These are phyloP conservation scores for Coemansia sp. DNA, from an alignment of 192 early-diverging fungal species.

Conservation along the genomic window DNA sequence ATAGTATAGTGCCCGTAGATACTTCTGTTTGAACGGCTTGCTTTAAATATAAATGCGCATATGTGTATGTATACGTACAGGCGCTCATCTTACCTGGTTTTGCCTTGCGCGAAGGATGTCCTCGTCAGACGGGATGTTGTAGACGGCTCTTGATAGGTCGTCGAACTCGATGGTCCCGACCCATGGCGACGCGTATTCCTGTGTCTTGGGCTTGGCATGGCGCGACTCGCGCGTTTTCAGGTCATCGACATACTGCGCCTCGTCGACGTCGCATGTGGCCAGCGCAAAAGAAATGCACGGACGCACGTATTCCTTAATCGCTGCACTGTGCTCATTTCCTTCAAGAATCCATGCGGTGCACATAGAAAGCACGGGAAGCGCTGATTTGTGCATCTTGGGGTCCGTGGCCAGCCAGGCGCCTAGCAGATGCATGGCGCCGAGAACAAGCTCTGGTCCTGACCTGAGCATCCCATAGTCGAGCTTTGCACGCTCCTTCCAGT, in stretches of 20 bases:
- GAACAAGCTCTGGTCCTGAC: slow-evolving; percentile 15
- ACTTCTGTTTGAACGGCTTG: neutral
- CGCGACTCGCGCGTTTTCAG: slow-evolving; percentile 31
- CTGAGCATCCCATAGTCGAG: slow-evolving; percentile 22
- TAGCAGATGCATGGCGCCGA: slow-evolving; percentile 26
- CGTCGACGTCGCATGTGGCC: slow-evolving; percentile 41
- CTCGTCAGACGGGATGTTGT: slow-evolving; percentile 43
- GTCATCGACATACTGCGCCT: slow-evolving; percentile 30
- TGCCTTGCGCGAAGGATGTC: slow-evolving; percentile 25
- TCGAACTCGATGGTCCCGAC: slow-evolving; percentile 50
- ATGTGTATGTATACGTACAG: neutral
- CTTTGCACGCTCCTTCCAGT: slow-evolving; percentile 35
- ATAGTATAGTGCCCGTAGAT: no score
- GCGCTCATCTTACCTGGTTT: neutral
- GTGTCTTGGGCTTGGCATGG: neutral
- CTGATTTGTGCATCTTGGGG: slow-evolving; percentile 32
- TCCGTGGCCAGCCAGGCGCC: slow-evolving; percentile 47
- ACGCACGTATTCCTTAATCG: slow-evolving; percentile 28
- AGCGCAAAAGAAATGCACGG: slow-evolving; percentile 45
- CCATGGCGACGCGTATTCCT: slow-evolving; percentile 44
- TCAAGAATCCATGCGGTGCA: slow-evolving; percentile 29
- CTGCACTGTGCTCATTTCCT: slow-evolving; percentile 8
- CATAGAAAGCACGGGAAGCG: slow-evolving; percentile 40
- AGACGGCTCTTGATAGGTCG: slow-evolving; percentile 40
- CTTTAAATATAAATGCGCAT: slow-evolving; percentile 9